Percentiles rank a stretch among this genome's conserved stretches.
Conservation (phyloP, 495 filamentous ascomycete genomes). For the Tuber brumale region DNA sequence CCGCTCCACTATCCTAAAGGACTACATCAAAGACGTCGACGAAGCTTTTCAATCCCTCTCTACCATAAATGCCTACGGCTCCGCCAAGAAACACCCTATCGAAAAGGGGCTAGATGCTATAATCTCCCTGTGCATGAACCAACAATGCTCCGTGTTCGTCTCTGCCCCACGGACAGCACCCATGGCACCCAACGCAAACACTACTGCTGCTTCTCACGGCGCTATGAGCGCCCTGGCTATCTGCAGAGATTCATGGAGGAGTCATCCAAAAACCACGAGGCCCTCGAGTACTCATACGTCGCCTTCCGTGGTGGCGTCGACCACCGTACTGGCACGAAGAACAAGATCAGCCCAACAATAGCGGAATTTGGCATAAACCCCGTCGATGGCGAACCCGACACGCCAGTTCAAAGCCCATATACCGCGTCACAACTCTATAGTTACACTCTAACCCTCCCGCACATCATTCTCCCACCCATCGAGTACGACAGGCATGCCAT, state of each 20-base stretch:
- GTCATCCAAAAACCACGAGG: constrained; percentile 68
- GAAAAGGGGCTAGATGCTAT: too few relatives aligned
- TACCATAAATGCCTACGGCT: constrained; percentile 14
- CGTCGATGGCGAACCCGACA: too few relatives aligned
- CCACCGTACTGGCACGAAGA: constrained; percentile 31
- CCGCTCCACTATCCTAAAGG: constrained; percentile 42
- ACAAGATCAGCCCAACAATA: constrained; percentile 7
- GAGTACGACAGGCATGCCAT: too few relatives aligned
- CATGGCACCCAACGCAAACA: constrained; percentile 57
- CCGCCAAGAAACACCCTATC: too few relatives aligned
- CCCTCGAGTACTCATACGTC: constrained; percentile 80
- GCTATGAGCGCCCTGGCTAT: constrained; percentile 57
- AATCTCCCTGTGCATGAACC: too few relatives aligned
- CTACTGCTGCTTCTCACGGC: too few relatives aligned
- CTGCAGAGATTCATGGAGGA: constrained; percentile 70
- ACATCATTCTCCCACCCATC: too few relatives aligned
- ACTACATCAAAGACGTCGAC: too few relatives aligned
- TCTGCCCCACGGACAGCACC: constrained; percentile 25
- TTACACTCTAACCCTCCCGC: too few relatives aligned
- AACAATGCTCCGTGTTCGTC: too few relatives aligned
- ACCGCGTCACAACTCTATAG: too few relatives aligned
- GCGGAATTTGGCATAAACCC: constrained; percentile 32
- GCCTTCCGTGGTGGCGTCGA: constrained; percentile 73
- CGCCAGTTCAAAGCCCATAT: too few relatives aligned
- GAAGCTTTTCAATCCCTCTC: constrained; percentile 42